These are phyloP conservation scores for Naumovozyma dairenensis DNA, from an alignment of 805 yeast genomes.

Conservation along the genomic window DNA sequence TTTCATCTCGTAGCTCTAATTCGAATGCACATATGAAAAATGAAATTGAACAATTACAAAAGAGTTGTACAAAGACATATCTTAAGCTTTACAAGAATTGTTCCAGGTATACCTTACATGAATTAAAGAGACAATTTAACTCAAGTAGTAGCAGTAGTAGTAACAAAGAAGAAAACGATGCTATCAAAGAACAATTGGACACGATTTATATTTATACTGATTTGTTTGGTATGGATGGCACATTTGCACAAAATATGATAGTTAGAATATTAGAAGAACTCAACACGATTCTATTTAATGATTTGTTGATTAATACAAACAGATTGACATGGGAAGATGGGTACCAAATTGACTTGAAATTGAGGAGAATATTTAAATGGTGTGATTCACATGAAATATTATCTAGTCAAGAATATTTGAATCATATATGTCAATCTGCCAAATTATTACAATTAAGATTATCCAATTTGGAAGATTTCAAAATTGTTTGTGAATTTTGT, in stretches of 20 bases:
- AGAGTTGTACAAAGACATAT: too few relatives aligned
- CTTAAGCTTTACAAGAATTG: too few relatives aligned
- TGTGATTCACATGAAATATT: background rate
- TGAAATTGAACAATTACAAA: too few relatives aligned
- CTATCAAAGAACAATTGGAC: too few relatives aligned
- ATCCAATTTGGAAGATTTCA: slow-evolving; percentile 6
- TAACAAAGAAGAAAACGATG: too few relatives aligned
- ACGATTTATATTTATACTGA: too few relatives aligned
- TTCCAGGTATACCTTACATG: too few relatives aligned
- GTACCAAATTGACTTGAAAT: slow-evolving; percentile 3
- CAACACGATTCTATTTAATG: slow-evolving; percentile 5
- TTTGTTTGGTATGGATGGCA: too few relatives aligned
- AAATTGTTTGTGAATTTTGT: slow-evolving; percentile 8
- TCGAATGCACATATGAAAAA: background rate
- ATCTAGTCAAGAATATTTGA: background rate
- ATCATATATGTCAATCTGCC: slow-evolving; percentile 5
- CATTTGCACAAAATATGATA: too few relatives aligned
- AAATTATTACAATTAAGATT: slow-evolving; percentile 11
- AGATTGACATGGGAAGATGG: slow-evolving; percentile 11
- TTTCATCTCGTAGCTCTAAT: too few relatives aligned
- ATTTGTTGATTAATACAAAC: slow-evolving; percentile 6
- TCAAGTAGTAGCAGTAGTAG: too few relatives aligned
- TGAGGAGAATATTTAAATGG: slow-evolving; percentile 5
- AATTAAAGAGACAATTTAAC: too few relatives aligned
- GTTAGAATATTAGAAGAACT: slow-evolving; percentile 1